These are phyloP conservation scores for Leishmania braziliensis DNA, from an alignment of 208 protist species.

Conservation along the genomic window DNA sequence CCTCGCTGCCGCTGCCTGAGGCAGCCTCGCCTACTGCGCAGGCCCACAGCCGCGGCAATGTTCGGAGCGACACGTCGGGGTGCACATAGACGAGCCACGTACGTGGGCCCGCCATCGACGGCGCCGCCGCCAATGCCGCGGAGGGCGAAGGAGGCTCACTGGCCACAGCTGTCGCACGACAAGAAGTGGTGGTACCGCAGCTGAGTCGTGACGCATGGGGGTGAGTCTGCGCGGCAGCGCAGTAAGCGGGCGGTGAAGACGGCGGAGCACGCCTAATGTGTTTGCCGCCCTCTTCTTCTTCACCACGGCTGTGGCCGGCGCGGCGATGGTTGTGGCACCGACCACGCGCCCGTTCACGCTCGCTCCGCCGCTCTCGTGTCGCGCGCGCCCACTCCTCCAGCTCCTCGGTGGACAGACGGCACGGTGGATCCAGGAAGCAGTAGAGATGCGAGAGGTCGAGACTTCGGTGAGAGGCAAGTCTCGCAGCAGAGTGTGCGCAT, in stretches of 20 bases:
- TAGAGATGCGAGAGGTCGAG: conserved; percentile 15
- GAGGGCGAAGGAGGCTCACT: not conserved
- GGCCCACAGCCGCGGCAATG: conserved; percentile 4
- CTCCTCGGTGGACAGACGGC: conserved; percentile 14
- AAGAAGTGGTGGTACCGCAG: not conserved
- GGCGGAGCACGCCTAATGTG: not conserved
- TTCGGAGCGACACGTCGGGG: not conserved
- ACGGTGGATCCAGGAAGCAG: conserved; percentile 24
- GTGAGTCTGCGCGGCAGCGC: not conserved
- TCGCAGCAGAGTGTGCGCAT: not conserved
- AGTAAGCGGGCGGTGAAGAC: not conserved
- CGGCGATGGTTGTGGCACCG: not conserved
- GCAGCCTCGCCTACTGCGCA: not conserved
- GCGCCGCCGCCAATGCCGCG: not conserved
- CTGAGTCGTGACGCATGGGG: not conserved
- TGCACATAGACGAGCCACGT: conserved; percentile 32
- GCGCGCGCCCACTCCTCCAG: conserved; percentile 4
- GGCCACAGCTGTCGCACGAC: not conserved
- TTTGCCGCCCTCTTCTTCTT: not conserved
- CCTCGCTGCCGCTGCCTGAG: not conserved
- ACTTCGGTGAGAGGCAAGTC: not conserved
- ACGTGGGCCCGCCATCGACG: not conserved
- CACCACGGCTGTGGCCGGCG: not conserved
- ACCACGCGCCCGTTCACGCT: not conserved
- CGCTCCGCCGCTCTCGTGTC: not conserved